These are phyloP conservation scores for Aspergillus biplanus DNA, from an alignment of 495 filamentous ascomycete genomes.

Conservation along the genomic window DNA sequence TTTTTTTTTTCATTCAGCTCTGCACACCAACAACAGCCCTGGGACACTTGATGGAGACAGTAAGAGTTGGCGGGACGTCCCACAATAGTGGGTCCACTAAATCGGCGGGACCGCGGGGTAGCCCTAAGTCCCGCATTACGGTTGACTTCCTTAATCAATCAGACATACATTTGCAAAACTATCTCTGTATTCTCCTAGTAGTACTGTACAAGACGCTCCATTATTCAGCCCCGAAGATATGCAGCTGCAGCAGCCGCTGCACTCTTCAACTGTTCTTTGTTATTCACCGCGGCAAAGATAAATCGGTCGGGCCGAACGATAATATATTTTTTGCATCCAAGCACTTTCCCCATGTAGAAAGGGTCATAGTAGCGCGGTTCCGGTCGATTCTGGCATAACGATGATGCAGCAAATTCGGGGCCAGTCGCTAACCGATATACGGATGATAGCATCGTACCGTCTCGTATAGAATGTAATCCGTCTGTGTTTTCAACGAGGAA, in stretches of 20 bases:
- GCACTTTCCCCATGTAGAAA: conserved; percentile 20
- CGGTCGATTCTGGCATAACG: conserved; percentile 29
- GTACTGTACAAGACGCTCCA: too few species aligned
- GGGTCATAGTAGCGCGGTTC: conserved; percentile 28
- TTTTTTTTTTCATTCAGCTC: too few species aligned
- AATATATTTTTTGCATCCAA: conserved; percentile 21
- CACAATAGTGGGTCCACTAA: too few species aligned
- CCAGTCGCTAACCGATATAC: conserved; percentile 27
- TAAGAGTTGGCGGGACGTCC: too few species aligned
- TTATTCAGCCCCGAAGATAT: background rate
- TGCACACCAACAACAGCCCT: too few species aligned
- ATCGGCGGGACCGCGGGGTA: too few species aligned
- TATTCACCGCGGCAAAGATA: conserved; percentile 31
- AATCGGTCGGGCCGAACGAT: conserved; percentile 33
- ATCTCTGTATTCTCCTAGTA: too few species aligned
- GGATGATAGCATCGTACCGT: background rate
- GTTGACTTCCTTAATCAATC: too few species aligned
- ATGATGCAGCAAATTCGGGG: conserved; percentile 29
- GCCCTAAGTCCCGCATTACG: too few species aligned
- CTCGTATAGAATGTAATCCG: background rate
- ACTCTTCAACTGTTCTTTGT: conserved; percentile 15
- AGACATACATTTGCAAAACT: too few species aligned
- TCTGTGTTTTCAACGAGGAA: conserved; percentile 20
- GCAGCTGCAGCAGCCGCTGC: background rate
- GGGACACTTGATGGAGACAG: too few species aligned